These are phyloP conservation scores for Chalciporus sp. DNA, from an alignment of 1,284 basidiomycete genomes.

Conservation along the genomic window DNA sequence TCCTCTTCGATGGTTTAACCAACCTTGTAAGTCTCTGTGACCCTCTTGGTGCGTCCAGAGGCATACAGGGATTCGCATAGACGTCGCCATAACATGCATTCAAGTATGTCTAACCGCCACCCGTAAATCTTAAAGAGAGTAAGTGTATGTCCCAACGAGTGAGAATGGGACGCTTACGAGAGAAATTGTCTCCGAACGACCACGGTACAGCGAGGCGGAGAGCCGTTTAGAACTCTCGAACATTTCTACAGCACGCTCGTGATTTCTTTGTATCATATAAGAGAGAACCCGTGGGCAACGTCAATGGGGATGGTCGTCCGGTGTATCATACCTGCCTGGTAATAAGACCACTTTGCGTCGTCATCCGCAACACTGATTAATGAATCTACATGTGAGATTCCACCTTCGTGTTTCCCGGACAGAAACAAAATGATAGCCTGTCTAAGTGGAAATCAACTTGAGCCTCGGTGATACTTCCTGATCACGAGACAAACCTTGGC, in stretches of 20 bases:
- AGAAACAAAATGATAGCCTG: conserved; percentile 8
- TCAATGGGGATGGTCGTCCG: not conserved
- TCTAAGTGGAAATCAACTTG: not conserved
- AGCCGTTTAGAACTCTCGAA: conserved; percentile 1
- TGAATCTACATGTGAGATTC: not conserved
- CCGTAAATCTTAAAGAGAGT: too few species aligned
- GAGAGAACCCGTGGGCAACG: conserved; percentile 5
- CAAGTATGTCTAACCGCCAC: too few species aligned
- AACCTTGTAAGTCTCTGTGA: too few species aligned
- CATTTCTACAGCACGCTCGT: not conserved
- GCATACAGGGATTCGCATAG: not conserved
- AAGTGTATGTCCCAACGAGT: not conserved
- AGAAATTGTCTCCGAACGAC: not conserved
- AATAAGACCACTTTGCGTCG: not conserved
- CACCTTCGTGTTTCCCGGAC: not conserved
- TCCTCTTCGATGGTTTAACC: too few species aligned
- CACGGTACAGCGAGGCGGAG: not conserved
- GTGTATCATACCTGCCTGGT: not conserved
- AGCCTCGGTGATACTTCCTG: not conserved
- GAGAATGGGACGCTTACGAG: conserved; percentile 1
- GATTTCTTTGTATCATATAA: not conserved
- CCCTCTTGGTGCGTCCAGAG: too few species aligned
- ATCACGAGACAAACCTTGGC: conserved; percentile 7
- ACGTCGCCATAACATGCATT: too few species aligned
- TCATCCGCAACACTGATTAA: not conserved